Evolutionary conservation across 1,139 yeast genomes (phyloP), one percentile per base, ranked within the genome.

Genomic region (Kodamaea alishanica): DNA sequence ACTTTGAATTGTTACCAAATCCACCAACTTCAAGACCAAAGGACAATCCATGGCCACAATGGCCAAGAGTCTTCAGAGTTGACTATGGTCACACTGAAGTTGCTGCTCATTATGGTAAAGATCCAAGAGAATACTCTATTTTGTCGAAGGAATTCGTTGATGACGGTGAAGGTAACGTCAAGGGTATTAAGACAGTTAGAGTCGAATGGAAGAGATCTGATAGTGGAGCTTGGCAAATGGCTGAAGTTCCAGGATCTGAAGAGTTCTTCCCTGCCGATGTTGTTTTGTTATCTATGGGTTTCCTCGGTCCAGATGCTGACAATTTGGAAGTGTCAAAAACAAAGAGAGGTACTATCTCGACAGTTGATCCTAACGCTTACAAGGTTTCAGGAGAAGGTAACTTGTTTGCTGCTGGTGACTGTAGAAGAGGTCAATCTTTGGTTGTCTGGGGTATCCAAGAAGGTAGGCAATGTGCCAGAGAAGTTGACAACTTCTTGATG

Each of bases 391-490:
- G 69, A 35, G 73, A 70, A 33, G 77, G 70, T 38, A 89, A 88
- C 54, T 60, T 89, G 47, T 92, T 89, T 61, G 88, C 97, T 40
- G 97, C 97, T 37, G 98, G 98, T 67, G 98, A 92, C 66, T 92
- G 97, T 71, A 84, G 98, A 73, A 84, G 98, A 68, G 98, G 98
- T 26, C 98, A 92, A 72, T 88, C 96, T 4, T 79, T 92, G 62
- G 94, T 92, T 61, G 98, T 92, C 42, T 92, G 98, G 97, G 98
- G 97, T 69, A 92, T 92, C 54, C 97, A 92, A 69, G 98, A 92
- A 70, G 98, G 98, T 52, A 82, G 97, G 71, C 97, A 92, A 67
- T 87, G 96, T 77, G 98, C 98, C 30, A 79, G 96, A 52, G 90
- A 87, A 55, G 94, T 92, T 46, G 98, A 92, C 59, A 65, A 72